These are phyloP conservation scores for Aspergillus carbonarius DNA, from an alignment of 2,329 filamentous ascomycete genomes.

Conservation along the genomic window DNA sequence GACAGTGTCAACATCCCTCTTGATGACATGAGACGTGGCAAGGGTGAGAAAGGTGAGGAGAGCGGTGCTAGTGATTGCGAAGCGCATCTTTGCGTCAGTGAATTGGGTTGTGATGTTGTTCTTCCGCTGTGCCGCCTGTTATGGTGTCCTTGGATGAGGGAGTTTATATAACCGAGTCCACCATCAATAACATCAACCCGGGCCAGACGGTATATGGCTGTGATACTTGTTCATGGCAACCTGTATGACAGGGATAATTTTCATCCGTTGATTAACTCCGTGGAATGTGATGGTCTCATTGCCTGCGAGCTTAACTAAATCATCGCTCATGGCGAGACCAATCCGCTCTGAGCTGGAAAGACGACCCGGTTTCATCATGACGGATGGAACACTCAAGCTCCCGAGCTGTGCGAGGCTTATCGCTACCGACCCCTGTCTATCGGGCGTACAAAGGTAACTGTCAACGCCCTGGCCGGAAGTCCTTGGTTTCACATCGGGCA, in stretches of 20 bases:
- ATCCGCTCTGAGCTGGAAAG: no score
- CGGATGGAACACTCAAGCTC: neutral
- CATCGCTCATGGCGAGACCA: no score
- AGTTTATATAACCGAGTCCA: neutral
- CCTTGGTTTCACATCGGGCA: neutral
- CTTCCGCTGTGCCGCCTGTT: neutral
- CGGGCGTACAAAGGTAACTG: neutral
- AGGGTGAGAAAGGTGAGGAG: neutral
- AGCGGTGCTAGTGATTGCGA: neutral
- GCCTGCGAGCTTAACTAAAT: no score
- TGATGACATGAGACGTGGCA: constrained; percentile 2
- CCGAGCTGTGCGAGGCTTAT: neutral
- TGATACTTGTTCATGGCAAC: neutral
- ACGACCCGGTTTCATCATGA: neutral
- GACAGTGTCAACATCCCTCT: neutral
- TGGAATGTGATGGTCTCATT: neutral
- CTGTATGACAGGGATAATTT: neutral
- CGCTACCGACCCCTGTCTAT: neutral
- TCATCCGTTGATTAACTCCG: neutral
- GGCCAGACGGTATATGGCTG: neutral
- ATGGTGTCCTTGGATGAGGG: neutral
- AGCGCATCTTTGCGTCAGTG: neutral
- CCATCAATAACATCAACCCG: neutral
- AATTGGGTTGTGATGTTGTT: neutral
- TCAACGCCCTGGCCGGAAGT: neutral